Percentiles rank a stretch among this genome's conserved stretches.
These are phyloP conservation scores for Russula sp. DNA, from an alignment of 768 basidiomycete genomes.

Conservation along the genomic window DNA sequence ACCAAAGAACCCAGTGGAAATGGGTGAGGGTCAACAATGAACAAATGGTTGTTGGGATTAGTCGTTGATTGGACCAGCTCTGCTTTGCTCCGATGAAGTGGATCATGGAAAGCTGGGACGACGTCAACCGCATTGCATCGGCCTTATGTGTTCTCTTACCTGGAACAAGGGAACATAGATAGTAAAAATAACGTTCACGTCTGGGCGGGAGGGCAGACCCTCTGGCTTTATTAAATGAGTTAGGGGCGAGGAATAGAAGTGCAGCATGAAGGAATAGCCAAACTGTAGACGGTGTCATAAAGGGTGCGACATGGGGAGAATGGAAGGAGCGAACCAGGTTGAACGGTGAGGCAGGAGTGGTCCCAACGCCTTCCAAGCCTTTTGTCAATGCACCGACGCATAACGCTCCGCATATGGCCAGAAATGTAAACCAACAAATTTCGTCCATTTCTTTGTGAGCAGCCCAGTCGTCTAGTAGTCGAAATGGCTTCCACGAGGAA, in stretches of 20 bases:
- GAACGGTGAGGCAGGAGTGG: constrained; percentile 51
- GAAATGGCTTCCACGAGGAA: constrained; percentile 28
- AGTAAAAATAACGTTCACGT: constrained; percentile 65
- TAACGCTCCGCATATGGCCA: constrained; percentile 56
- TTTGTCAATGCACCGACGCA: constrained; percentile 59
- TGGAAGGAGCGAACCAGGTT: constrained; percentile 44
- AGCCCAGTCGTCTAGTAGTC: constrained; percentile 39
- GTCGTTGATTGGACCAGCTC: constrained; percentile 56
- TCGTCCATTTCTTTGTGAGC: constrained; percentile 46
- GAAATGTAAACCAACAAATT: constrained; percentile 70
- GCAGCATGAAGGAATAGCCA: constrained; percentile 68
- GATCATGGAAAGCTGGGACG: constrained; percentile 47
- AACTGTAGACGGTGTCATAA: constrained; percentile 37
- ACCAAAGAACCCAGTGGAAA: constrained; percentile 57
- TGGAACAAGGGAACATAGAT: constrained; percentile 68
- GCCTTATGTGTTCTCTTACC: constrained; percentile 31
- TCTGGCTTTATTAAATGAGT: constrained; percentile 42
- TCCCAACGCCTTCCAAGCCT: constrained; percentile 55
- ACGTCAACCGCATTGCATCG: neutral
- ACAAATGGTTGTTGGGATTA: constrained; percentile 59
- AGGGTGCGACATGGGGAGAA: neutral
- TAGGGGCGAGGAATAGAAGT: constrained; percentile 62
- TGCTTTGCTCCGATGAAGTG: constrained; percentile 61
- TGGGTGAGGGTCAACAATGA: constrained; percentile 55
- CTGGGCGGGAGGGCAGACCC: constrained; percentile 53